phyloP scores from a whole-genome alignment of 2,329 filamentous ascomycete genomes.

The Cytospora mali region DNA sequence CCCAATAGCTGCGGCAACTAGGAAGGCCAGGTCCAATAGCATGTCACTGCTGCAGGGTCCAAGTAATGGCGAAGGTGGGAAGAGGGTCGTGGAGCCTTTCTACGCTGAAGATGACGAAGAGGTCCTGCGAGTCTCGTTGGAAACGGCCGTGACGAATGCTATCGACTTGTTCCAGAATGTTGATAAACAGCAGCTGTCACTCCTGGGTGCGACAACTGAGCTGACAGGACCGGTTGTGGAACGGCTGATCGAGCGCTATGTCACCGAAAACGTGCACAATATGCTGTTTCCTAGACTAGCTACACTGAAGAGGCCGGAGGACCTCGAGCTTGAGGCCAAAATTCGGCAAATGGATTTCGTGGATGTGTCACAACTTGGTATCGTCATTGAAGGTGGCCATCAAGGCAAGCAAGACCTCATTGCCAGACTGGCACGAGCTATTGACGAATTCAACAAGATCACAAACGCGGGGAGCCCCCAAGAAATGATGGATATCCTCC shows the following conservation, averaged over 20 bases:
- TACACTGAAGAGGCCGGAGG: slow-evolving; percentile 76
- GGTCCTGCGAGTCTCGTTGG: slow-evolving; percentile 82
- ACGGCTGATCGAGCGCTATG: slow-evolving; percentile 90
- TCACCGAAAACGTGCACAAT: slow-evolving; percentile 90
- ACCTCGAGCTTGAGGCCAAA: slow-evolving; percentile 84
- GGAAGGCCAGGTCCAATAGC: slow-evolving; percentile 57
- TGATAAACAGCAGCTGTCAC: slow-evolving; percentile 91
- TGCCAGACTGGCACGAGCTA: slow-evolving; percentile 72
- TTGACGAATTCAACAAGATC: slow-evolving; percentile 90
- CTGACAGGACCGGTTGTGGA: slow-evolving; percentile 91
- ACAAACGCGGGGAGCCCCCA: slow-evolving; percentile 75
- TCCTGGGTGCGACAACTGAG: slow-evolving; percentile 90
- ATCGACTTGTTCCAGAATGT: slow-evolving; percentile 96
- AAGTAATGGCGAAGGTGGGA: slow-evolving; percentile 7
- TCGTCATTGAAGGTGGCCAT: slow-evolving; percentile 77
- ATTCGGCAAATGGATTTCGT: slow-evolving; percentile 92
- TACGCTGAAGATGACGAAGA: slow-evolving; percentile 91
- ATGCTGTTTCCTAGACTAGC: slow-evolving; percentile 83
- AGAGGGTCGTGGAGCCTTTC: slow-evolving; percentile 57
- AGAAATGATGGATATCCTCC: slow-evolving; percentile 81
- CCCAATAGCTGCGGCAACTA: slow-evolving; percentile 57
- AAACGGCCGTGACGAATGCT: slow-evolving; percentile 88
- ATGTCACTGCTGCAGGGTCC: slow-evolving; percentile 31
- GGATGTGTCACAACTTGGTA: slow-evolving; percentile 92
- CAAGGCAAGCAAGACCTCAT: slow-evolving; percentile 81